Evolutionary conservation across 495 filamentous ascomycete species (phyloP).

Genomic region (Trichoderma erinaceum): DNA sequence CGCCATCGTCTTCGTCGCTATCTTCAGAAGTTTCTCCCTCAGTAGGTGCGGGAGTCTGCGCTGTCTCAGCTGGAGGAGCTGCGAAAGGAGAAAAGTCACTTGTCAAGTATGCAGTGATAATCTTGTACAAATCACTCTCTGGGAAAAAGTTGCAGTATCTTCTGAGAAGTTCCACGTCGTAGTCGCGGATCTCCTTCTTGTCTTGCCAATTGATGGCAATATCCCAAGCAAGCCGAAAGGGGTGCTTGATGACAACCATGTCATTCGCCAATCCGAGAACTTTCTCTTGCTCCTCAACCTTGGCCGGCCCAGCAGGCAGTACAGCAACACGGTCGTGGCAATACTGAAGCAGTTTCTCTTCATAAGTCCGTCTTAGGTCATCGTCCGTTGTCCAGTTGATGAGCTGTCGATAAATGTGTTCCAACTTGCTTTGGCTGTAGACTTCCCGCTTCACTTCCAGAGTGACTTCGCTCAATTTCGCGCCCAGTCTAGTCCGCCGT

Average conservation of each 20-base stretch:
- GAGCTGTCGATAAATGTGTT: constrained; percentile 68
- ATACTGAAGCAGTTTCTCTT: constrained; percentile 82
- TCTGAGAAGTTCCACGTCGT: constrained; percentile 66
- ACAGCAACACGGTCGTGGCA: constrained; percentile 70
- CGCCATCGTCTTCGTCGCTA: constrained; percentile 48
- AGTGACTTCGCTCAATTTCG: constrained; percentile 73
- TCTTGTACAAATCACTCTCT: constrained; percentile 69
- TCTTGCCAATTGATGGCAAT: constrained; percentile 87
- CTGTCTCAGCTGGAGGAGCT: constrained; percentile 27
- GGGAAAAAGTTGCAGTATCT: constrained; percentile 83
- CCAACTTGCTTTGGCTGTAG: constrained; percentile 60
- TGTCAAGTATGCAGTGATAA: constrained; percentile 70
- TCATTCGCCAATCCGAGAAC: constrained; percentile 71
- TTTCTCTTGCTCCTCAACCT: constrained; percentile 58
- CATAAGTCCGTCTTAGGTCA: constrained; percentile 71
- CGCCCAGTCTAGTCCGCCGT: constrained; percentile 80
- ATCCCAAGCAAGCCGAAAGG: constrained; percentile 84
- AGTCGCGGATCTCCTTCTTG: constrained; percentile 59
- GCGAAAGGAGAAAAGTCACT: constrained; percentile 85
- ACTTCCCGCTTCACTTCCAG: constrained; percentile 84
- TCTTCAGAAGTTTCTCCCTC: constrained; percentile 34
- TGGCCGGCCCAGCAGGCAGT: constrained; percentile 53
- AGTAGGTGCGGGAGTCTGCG: constrained; percentile 10
- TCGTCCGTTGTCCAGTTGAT: constrained; percentile 90
- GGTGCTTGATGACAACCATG: constrained; percentile 94